These are phyloP conservation scores for Fusarium sp. DNA, from an alignment of 2,329 filamentous ascomycete species.

Conservation along the genomic window DNA sequence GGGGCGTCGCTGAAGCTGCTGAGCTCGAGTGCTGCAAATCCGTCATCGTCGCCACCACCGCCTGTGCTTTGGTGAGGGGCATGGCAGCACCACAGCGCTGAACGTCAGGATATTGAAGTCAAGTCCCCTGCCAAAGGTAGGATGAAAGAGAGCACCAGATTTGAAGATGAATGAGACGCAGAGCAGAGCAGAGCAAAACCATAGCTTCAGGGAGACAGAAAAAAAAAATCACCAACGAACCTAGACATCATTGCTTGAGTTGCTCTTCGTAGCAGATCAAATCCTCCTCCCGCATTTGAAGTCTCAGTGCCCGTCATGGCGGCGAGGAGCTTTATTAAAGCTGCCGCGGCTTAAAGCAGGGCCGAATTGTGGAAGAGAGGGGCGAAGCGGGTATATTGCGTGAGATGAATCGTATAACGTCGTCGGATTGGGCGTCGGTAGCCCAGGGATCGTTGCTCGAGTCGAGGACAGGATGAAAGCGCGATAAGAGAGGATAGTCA, in stretches of 20 bases:
- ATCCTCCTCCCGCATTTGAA: constrained; percentile 59
- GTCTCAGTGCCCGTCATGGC: constrained; percentile 64
- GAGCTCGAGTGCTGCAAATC: constrained; percentile 30
- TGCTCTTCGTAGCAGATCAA: constrained; percentile 68
- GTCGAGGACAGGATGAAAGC: constrained; percentile 14
- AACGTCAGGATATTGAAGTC: constrained; percentile 20
- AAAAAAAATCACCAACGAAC: constrained; percentile 61
- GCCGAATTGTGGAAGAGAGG: constrained; percentile 37
- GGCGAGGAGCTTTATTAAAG: constrained; percentile 40
- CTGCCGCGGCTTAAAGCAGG: constrained; percentile 39
- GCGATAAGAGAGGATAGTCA: constrained; percentile 17
- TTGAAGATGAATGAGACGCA: constrained; percentile 24
- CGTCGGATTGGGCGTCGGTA: constrained; percentile 33
- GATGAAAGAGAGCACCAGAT: constrained; percentile 16
- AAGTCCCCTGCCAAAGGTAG: not conserved
- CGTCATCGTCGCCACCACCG: constrained; percentile 30
- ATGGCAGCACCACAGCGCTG: constrained; percentile 21
- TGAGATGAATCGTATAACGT: constrained; percentile 34
- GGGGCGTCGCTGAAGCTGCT: constrained; percentile 30
- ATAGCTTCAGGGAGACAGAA: constrained; percentile 31
- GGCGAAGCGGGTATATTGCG: constrained; percentile 34
- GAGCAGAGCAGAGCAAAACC: constrained; percentile 4
- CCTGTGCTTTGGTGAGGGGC: constrained; percentile 22
- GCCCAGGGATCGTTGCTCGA: constrained; percentile 28
- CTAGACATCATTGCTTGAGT: constrained; percentile 74